phyloP scores from a whole-genome alignment of 805 yeast species.

The Ogataea pilisensis region DNA sequence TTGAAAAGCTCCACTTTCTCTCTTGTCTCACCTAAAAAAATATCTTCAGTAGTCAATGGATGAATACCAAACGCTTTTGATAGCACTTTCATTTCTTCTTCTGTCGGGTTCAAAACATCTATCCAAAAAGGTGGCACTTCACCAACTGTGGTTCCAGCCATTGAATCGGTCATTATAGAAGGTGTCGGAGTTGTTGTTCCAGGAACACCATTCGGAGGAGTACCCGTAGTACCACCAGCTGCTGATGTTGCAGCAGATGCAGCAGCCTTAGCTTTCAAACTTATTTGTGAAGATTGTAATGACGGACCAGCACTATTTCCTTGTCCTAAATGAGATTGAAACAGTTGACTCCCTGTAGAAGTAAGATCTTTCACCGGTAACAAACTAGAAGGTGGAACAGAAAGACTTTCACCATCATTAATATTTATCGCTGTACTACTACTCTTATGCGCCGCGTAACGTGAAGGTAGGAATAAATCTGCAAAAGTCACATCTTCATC shows the following conservation, averaged over 20 bases:
- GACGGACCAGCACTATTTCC: constrained; percentile 1
- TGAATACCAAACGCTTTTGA: constrained; percentile 92
- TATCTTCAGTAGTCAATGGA: constrained; percentile 95
- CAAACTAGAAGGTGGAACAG: constrained; percentile 1
- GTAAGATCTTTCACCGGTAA: not conserved
- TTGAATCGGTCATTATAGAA: constrained; percentile 19
- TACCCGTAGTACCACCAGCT: too few relatives aligned
- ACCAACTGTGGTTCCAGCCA: constrained; percentile 24
- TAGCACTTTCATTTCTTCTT: constrained; percentile 91
- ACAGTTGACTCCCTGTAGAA: not conserved
- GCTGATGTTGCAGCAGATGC: constrained; percentile 1
- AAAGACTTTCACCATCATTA: constrained; percentile 3
- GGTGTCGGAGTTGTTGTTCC: constrained; percentile 24
- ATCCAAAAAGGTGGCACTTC: constrained; percentile 78
- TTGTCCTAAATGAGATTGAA: not conserved
- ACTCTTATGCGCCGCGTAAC: constrained; percentile 21
- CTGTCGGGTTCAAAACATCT: constrained; percentile 88
- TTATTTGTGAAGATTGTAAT: constrained; percentile 13
- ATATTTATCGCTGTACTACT: constrained; percentile 1
- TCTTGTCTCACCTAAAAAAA: constrained; percentile 86
- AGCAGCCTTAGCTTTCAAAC: constrained; percentile 7
- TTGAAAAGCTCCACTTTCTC: constrained; percentile 93
- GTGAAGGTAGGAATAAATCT: constrained; percentile 55
- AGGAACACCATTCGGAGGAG: too few relatives aligned
- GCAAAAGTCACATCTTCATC: constrained; percentile 49